Evolutionary conservation across 129 eudicot species (phyloP), one percentile per base, ranked within the genome.

Genomic region (Apium graveolens): DNA sequence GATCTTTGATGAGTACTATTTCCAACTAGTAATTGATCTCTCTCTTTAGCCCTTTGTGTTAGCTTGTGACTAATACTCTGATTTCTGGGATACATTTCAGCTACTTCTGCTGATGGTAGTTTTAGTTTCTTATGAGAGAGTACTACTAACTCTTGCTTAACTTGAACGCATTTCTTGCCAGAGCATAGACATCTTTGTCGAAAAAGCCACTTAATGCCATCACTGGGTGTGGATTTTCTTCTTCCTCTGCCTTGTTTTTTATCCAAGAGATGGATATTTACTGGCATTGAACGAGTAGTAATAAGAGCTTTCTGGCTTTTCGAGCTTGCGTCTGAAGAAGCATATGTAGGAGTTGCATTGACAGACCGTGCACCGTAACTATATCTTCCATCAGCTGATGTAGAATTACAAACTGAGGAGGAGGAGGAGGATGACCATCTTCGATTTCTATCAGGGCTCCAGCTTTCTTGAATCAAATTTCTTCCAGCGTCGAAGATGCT

Each of bases 161-260:
- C 68, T 26, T 60, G 68, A 60, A 60, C 31, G 17, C 68, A 60
- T 60, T 60, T 60, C 68, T 60, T 60, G 68, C 68, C 68, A n/a
- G 68, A 60, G 32, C 68, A 60, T 26, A n/a, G 68, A 60, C 68
- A 60, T 60, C 68, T 60, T 26, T 4, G 68, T 11, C 14, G 68
- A 60, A 60, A 11, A 60, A 60, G 68, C 68, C 68, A 60, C 68
- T n/a, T 60, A 26, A 60, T n/a, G 31, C 68, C 32, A 60, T 60
- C 66, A 57, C 66, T 7, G 10, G 66, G 32, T 60, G 6, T 60
- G 34, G 68, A 60, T 60, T n/a, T 60, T 60, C 68, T 60, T 60
- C 68, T 60, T 60, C 68, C 68, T 3, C 32, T 60, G 68, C 68
- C 32, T 60, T 60, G 5, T 60, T 60, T 60, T 26, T 26, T 60